Evolutionary conservation across 2,329 filamentous ascomycete genomes (phyloP).

Genomic region (Phialophora expanda): DNA sequence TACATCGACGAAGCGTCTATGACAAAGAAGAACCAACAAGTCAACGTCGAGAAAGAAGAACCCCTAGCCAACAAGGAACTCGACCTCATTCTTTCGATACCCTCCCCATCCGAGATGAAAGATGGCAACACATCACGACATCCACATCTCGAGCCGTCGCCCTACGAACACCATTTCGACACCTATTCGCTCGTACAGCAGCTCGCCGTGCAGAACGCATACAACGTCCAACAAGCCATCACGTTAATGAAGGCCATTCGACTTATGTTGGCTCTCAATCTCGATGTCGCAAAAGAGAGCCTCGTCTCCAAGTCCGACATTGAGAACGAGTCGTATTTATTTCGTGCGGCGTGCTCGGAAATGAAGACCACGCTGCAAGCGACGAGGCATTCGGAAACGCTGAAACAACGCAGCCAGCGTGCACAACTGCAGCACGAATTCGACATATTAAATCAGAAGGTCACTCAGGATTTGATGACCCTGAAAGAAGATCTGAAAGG

Average conservation of each 20-base stretch:
- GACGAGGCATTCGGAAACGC: constrained; percentile 74
- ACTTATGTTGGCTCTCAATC: constrained; percentile 74
- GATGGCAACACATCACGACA: constrained; percentile 35
- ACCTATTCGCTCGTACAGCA: constrained; percentile 86
- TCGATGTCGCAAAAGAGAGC: constrained; percentile 77
- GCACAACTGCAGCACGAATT: constrained; percentile 90
- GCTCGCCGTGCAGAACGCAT: constrained; percentile 69
- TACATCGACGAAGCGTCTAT: constrained; percentile 30
- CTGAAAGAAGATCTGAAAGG: constrained; percentile 92
- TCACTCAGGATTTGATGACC: constrained; percentile 80
- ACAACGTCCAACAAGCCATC: constrained; percentile 74
- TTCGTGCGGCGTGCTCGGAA: constrained; percentile 91
- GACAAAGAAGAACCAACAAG: constrained; percentile 16
- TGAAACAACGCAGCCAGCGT: constrained; percentile 80
- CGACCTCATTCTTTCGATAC: constrained; percentile 51
- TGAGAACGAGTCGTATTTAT: constrained; percentile 94
- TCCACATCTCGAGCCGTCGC: constrained; percentile 66
- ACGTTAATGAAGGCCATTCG: constrained; percentile 93
- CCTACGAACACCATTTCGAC: constrained; percentile 95
- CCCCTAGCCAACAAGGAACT: constrained; percentile 41
- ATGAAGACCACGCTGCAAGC: constrained; percentile 85
- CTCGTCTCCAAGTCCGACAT: constrained; percentile 90
- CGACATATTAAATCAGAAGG: constrained; percentile 84
- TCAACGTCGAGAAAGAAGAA: constrained; percentile 24
- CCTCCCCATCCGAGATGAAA: constrained; percentile 44